Conservation (phyloP, 2,329 filamentous ascomycete genomes). For the Beauveria brongniartii region DNA sequence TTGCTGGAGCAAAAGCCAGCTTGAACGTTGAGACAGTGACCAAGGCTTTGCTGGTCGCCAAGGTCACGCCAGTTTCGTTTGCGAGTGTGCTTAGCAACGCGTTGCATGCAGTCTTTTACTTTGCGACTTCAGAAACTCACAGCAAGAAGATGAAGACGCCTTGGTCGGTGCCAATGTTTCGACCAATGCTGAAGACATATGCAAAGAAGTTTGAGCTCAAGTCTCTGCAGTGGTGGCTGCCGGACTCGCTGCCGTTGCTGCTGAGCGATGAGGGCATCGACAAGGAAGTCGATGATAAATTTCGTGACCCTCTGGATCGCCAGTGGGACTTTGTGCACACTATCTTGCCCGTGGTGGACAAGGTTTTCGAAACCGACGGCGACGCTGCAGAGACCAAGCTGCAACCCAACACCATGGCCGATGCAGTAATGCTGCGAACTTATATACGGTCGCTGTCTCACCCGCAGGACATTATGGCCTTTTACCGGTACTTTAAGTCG, state of each 20-base stretch:
- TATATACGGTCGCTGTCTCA: conserved; percentile 34
- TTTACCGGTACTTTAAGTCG: conserved; percentile 39
- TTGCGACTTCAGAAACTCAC: conserved; percentile 32
- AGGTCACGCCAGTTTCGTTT: conserved; percentile 40
- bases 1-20: conserved; percentile 59
- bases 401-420: conserved; percentile 30
- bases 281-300: conserved; percentile 17
- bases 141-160: conserved; percentile 22
- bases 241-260: conserved; percentile 26
- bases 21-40: conserved; percentile 45
- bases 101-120: conserved; percentile 42
- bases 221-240: conserved; percentile 34
- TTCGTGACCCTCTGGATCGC: conserved; percentile 12
- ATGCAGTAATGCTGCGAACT: conserved; percentile 39
- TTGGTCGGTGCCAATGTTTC: conserved; percentile 32
- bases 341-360: conserved; percentile 26
- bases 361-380: conserved; percentile 20
- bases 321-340: conserved; percentile 24
- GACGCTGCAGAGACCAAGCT: conserved; percentile 18
- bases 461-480: conserved; percentile 33
- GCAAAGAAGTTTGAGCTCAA: conserved; percentile 37
- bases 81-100: conserved; percentile 28
- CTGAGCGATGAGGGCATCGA: conserved; percentile 12
- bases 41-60: conserved; percentile 28
- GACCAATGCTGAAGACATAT: conserved; percentile 41